Evolutionary conservation across 768 basidiomycete genomes (phyloP), one percentile per base, ranked within the genome.

Genomic region (Lactarius hengduanensis): DNA sequence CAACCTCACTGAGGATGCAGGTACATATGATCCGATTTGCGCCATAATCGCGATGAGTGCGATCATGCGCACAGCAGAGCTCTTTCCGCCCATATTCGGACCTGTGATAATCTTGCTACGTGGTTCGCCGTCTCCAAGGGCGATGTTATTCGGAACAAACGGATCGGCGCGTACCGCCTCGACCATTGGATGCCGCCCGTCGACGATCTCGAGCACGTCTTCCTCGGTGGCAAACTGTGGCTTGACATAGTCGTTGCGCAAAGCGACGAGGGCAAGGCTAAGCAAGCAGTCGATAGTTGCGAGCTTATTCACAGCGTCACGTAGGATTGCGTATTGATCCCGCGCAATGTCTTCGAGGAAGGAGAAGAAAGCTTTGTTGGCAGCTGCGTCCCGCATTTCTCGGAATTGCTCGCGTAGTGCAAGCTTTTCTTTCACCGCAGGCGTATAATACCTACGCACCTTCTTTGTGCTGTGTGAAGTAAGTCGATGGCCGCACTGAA

Each of bases 111-210:
- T 83, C 74, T 88, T 87, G 73, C 79, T 85, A 53, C 83, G 77
- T 3, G 85, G 75, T 22, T 77, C 73, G 16, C 73, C 80, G 20
- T 78, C 82, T 9, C 89, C 89, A 73, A 97, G 85, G 1, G 76
- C 72, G 20, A 96, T 76, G 15, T 86, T 83, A 74, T 97, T 98
- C 3, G 94, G 89, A 1, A 98, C 88, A 76, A 93, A 96, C 2
- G 94, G 92, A 67, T 91, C 86, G 1, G 87, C 78, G 45, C 86
- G 80, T 26, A 95, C 77, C 10, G 82, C 82, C 75, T 97, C 96
- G 18, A 96, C 86, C 86, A 98, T 94, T 0, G 96, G 96, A 79
- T 99, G 96, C 13, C 94, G 83, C 0, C 93, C 96, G n/a, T 88
- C 85, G 13, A 82, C 76, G 36, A 98, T 90, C 66, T 92, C 87